These are phyloP conservation scores for Trypanosomatidae sp. DNA, from an alignment of 208 protist genomes.

Conservation along the genomic window DNA sequence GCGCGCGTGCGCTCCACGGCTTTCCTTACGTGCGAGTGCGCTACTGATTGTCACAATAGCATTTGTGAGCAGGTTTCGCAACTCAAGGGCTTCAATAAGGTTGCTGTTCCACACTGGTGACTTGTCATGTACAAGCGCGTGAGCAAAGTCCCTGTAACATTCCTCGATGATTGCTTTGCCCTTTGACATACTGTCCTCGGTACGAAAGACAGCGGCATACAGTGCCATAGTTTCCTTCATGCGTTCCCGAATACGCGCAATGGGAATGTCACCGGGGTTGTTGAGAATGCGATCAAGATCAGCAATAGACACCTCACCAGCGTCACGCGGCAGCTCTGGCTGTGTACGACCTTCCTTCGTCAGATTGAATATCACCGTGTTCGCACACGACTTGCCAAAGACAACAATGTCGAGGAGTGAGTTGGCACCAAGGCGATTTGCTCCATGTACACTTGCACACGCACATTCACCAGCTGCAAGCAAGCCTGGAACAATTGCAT, in stretches of 20 bases:
- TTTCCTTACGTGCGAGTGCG: slow-evolving; percentile 94
- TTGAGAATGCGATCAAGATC: slow-evolving; percentile 93
- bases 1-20: slow-evolving; percentile 94
- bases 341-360: slow-evolving; percentile 86
- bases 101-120: slow-evolving; percentile 96
- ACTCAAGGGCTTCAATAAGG: slow-evolving; percentile 97
- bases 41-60: slow-evolving; percentile 90
- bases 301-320: slow-evolving; percentile 91
- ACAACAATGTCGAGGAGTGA: slow-evolving; percentile 99
- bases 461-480: slow-evolving; percentile 97
- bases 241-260: slow-evolving; percentile 89
- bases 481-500: slow-evolving; percentile 94
- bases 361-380: slow-evolving; percentile 88
- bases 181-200: slow-evolving; percentile 85
- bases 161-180: slow-evolving; percentile 90
- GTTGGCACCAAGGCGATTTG: slow-evolving; percentile 98
- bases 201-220: slow-evolving; percentile 95
- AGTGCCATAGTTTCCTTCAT: slow-evolving; percentile 98
- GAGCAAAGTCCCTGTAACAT: slow-evolving; percentile 87
- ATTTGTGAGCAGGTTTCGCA: slow-evolving; percentile 97
- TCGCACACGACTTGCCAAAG: slow-evolving; percentile 96
- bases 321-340: slow-evolving; percentile 61
- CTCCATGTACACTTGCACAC: slow-evolving; percentile 97
- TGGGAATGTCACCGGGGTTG: slow-evolving; percentile 87
- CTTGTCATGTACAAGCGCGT: slow-evolving; percentile 91